phyloP scores from a whole-genome alignment of 2,329 filamentous ascomycete species.

The Talaromyces piceae region DNA sequence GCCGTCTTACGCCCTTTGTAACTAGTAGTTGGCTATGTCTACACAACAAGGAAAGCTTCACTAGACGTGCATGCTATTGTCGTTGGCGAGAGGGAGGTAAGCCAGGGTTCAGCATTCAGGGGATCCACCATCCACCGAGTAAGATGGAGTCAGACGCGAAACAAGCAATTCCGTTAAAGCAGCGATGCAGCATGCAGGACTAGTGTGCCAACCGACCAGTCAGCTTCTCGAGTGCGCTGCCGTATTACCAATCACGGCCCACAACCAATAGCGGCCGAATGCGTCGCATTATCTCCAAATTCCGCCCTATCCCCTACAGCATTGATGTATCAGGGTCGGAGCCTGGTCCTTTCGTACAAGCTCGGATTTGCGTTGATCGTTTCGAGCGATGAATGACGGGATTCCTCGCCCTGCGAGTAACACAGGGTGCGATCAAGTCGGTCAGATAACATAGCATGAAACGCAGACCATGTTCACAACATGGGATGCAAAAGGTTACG shows the following conservation, averaged over 20 bases:
- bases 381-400: not conserved
- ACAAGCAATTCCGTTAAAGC: not conserved
- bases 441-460: not conserved
- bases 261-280: not conserved
- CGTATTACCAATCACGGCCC: not conserved
- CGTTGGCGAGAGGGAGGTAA: not conserved
- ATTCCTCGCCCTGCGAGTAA: not conserved
- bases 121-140: no score
- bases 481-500: not conserved
- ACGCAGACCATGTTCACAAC: not conserved
- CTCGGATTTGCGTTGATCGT: not conserved
- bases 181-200: not conserved
- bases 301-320: no score
- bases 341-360: not conserved
- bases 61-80: not conserved
- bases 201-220: no score
- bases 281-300: not conserved
- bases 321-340: not conserved
- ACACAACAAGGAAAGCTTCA: not conserved
- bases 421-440: not conserved
- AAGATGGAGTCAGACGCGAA: not conserved
- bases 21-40: no score
- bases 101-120: no score
- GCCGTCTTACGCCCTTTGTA: no score
- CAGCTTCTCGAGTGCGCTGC: not conserved